A percentile compares a stretch with the other conserved stretches of the same genome.
Evolutionary conservation across 495 filamentous ascomycete genomes (phyloP).

Genomic region (Daldinia loculata): DNA sequence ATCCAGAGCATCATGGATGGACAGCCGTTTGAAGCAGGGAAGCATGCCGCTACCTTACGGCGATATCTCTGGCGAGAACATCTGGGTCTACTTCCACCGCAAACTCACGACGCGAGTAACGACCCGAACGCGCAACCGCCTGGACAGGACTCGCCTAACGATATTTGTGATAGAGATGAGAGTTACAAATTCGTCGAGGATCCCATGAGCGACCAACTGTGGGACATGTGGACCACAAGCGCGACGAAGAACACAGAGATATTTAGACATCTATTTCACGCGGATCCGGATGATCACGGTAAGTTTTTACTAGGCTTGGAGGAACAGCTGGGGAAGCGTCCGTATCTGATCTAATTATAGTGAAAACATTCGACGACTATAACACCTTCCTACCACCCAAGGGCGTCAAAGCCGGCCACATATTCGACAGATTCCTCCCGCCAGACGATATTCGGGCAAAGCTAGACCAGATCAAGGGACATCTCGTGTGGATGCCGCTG

Average conservation of each 20-base stretch:
- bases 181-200: conserved; percentile 82
- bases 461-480: conserved; percentile 82
- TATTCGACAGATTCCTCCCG: conserved; percentile 79
- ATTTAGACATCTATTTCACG: conserved; percentile 90
- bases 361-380: conserved; percentile 90
- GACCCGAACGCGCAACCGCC: conserved; percentile 87
- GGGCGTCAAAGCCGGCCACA: conserved; percentile 78
- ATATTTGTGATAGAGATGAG: conserved; percentile 66
- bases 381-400: conserved; percentile 76
- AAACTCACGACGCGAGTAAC: conserved; percentile 72
- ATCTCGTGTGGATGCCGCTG: conserved; percentile 95
- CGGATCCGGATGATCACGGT: conserved; percentile 89
- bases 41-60: conserved; percentile 81
- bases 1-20: conserved; percentile 83
- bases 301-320: conserved; percentile 25
- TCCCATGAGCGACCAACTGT: conserved; percentile 80
- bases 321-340: background rate
- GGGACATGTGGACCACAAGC: conserved; percentile 81
- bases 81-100: conserved; percentile 80
- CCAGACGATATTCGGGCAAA: conserved; percentile 74
- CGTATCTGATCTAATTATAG: conserved; percentile 46
- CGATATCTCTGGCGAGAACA: conserved; percentile 93
- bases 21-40: conserved; percentile 73
- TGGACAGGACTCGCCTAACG: conserved; percentile 72
- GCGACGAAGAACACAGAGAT: conserved; percentile 82